phyloP scores from a whole-genome alignment of 495 filamentous ascomycete species.

The Lasiosphaeria miniovina region DNA sequence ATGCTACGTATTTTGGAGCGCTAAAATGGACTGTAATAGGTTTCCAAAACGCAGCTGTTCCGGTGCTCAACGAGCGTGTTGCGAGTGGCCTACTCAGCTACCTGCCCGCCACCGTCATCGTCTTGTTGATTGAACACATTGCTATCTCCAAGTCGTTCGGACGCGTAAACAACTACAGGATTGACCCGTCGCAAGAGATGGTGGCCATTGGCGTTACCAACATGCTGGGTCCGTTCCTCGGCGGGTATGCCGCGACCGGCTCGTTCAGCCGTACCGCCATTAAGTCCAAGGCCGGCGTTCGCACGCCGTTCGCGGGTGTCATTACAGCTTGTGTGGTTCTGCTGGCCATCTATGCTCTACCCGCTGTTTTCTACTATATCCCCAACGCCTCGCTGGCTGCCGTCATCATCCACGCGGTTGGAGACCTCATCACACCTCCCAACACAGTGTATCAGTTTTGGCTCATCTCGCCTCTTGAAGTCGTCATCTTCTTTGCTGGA shows the following conservation, averaged over 20 bases:
- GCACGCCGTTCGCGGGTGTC: conserved; percentile 86
- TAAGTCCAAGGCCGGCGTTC: conserved; percentile 95
- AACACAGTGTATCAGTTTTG: conserved; percentile 96
- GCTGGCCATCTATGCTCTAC: conserved; percentile 89
- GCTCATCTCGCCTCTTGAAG: conserved; percentile 85
- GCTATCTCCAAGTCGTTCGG: conserved; percentile 99
- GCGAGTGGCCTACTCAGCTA: conserved; percentile 30
- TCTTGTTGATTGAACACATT: conserved; percentile 91
- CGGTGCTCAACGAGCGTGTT: conserved; percentile 53
- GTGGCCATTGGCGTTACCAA: conserved; percentile 93
- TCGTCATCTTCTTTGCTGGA: conserved; percentile 89
- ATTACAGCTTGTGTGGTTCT: conserved; percentile 88
- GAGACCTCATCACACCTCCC: conserved; percentile 90
- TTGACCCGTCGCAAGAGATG: conserved; percentile 94
- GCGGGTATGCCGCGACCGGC: conserved; percentile 90
- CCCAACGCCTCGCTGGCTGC: conserved; percentile 80
- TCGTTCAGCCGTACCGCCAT: conserved; percentile 98
- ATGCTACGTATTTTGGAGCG: not conserved
- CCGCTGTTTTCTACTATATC: conserved; percentile 94
- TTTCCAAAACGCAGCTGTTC: conserved; percentile 79
- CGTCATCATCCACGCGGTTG: conserved; percentile 97
- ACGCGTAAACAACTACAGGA: conserved; percentile 95
- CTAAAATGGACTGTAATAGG: conserved; percentile 40
- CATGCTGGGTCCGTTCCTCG: conserved; percentile 88
- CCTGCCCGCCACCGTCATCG: conserved; percentile 64